Percentiles rank a stretch among this genome's conserved stretches.
phyloP scores from a whole-genome alignment of 208 protist genomes.

The Crithidia bombi region DNA sequence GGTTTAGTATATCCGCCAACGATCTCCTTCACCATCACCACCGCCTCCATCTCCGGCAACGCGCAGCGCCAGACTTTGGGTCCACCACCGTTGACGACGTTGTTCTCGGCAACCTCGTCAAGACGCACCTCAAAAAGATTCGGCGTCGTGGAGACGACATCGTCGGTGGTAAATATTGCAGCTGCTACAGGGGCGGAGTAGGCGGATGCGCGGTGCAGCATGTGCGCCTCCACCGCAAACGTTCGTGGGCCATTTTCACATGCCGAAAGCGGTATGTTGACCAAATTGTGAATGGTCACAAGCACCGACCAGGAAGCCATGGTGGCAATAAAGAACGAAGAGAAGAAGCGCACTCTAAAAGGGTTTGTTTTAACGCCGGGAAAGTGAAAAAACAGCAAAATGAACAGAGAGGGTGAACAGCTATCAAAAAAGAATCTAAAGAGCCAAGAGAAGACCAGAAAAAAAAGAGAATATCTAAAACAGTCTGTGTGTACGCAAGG shows the following conservation, averaged over 20 bases:
- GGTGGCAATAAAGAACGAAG: neutral
- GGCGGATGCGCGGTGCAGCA: conserved; percentile 38
- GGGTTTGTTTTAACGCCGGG: too few species aligned
- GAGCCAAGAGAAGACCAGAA: too few species aligned
- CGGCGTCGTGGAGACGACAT: conserved; percentile 45
- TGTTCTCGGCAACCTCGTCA: conserved; percentile 38
- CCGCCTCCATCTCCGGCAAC: conserved; percentile 39
- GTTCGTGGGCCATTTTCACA: conserved; percentile 41
- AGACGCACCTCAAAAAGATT: conserved; percentile 67
- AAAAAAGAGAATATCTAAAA: too few species aligned
- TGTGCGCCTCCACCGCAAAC: conserved; percentile 63
- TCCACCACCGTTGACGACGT: conserved; percentile 16
- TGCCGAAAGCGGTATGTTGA: conserved; percentile 65
- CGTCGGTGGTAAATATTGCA: conserved; percentile 44
- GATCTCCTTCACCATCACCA: conserved; percentile 65
- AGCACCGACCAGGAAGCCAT: conserved; percentile 56
- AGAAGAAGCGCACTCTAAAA: too few species aligned
- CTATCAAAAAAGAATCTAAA: too few species aligned
- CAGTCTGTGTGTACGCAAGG: too few species aligned
- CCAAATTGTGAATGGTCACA: conserved; percentile 77
- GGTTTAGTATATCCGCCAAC: neutral
- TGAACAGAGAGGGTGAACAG: neutral
- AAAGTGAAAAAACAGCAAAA: neutral
- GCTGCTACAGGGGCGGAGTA: conserved; percentile 39
- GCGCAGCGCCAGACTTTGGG: conserved; percentile 56